Percentiles rank a stretch among this genome's conserved stretches.
phyloP scores from a whole-genome alignment of 192 early-diverging fungal genomes.

The Coemansia sp. region DNA sequence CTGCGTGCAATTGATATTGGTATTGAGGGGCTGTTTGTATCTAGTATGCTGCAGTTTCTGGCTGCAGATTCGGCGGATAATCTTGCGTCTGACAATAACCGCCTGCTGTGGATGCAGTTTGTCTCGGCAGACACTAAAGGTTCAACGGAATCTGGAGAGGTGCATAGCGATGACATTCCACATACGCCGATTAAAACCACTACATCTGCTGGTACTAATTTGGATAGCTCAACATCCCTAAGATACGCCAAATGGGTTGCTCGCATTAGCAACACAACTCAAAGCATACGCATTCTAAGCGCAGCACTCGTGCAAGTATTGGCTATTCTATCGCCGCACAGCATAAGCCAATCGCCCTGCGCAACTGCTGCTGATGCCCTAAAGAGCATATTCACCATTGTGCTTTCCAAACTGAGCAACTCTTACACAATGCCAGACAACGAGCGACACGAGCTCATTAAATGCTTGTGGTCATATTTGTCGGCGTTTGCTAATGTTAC shows the following conservation, averaged over 20 bases:
- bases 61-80: neutral
- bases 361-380: conserved; percentile 16
- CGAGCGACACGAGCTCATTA: neutral
- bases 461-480: conserved; percentile 22
- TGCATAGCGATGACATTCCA: neutral
- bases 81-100: neutral
- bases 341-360: neutral
- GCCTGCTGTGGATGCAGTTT: conserved; percentile 36
- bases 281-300: conserved; percentile 34
- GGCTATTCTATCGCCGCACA: neutral
- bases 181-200: neutral
- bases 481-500: conserved; percentile 11
- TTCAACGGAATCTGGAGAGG: neutral
- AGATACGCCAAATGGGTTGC: conserved; percentile 54
- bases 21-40: conserved; percentile 20
- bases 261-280: conserved; percentile 30
- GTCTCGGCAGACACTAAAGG: neutral
- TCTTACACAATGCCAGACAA: neutral
- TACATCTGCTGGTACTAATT: neutral
- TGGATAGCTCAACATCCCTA: conserved; percentile 1
- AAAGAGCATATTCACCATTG: conserved; percentile 25
- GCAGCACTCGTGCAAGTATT: conserved; percentile 38
- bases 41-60: conserved; percentile 17
- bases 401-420: conserved; percentile 32
- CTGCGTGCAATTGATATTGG: conserved; percentile 40